Evolutionary conservation across 1,284 basidiomycete genomes (phyloP), one percentile per base, ranked within the genome.

Genomic region (Ceratobasidium sp.): DNA sequence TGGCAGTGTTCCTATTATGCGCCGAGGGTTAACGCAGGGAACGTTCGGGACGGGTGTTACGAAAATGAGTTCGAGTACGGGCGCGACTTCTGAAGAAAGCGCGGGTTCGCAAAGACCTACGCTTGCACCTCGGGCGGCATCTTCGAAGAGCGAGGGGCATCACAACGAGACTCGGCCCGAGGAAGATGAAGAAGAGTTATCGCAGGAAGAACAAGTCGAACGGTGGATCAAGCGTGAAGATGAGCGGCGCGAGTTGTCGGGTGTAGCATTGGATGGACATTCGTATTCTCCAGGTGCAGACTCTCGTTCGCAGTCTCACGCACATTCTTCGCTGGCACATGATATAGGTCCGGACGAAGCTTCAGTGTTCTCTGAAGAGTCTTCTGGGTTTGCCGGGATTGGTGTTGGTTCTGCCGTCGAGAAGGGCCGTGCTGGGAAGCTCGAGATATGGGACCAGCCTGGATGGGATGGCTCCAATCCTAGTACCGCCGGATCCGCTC

Each of bases 1-100:
- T 48, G n/a, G n/a, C n/a, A 60, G 56, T 22, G 44, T 57, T 11
- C 54, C 56, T 24, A 29, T 72, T 14, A 60, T 60, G 9, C 56
- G 67, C 31, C 67, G 67, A 1, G 67, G 51, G 29, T 47, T 56
- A 31, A 72, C 67, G 19, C 67, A 72, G 24, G 67, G 67, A 47
- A 72, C 67, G 45, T 72, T 72, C 41, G 67, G 67, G 4, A 71
- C 67, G 7, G 67, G 54, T 5, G 22, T 19, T 41, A 53, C 27
- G 17, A n/a, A n/a, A n/a, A n/a, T n/a, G n/a, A n/a, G n/a, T n/a
- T n/a, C n/a, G n/a, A 59, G 41, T 41, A 69, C 36, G 8, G 29
- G 36, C n/a, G 31, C 33, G 8, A 59, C 67, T 6, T 57, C 53
- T 24, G 67, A 71, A 29, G 67, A 44, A 41, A n/a, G 54, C 51